Evolutionary conservation across 2,329 filamentous ascomycete species (phyloP).

Genomic region (Thielaviopsis punctulata): DNA sequence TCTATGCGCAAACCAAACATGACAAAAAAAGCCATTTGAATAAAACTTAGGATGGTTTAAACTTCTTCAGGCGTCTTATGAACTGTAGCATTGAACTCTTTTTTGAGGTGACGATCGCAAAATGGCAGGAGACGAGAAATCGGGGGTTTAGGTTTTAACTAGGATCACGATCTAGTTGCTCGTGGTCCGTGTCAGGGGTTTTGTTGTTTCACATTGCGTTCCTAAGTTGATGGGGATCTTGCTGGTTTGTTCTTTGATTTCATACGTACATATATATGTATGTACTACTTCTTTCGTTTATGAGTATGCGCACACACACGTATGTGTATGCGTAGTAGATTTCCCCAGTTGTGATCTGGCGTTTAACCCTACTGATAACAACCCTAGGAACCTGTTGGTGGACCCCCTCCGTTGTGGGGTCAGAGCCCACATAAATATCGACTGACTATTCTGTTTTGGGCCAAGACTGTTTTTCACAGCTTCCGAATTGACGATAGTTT

Average conservation of each 20-base stretch:
- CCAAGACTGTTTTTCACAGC: conserved; percentile 1
- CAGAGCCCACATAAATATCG: neutral
- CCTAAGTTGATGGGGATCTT: no score
- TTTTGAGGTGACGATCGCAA: no score
- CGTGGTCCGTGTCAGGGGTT: neutral
- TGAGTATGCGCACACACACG: neutral
- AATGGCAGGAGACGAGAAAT: no score
- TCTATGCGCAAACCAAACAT: neutral
- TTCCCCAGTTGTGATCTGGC: neutral
- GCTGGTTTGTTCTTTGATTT: no score
- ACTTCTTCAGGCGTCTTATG: neutral
- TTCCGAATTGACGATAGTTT: neutral
- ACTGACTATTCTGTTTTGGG: neutral
- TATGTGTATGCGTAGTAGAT: no score
- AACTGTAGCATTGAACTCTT: no score
- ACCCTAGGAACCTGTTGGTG: neutral
- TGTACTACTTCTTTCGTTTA: no score
- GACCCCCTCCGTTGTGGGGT: neutral
- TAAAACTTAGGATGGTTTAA: neutral
- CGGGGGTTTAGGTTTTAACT: neutral
- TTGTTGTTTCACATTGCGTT: neutral
- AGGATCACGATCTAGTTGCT: neutral
- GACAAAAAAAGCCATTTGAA: no score
- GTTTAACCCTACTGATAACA: neutral
- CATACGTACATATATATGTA: no score